These are phyloP conservation scores for Fonsecaea monophora DNA, from an alignment of 2,329 filamentous ascomycete genomes.

Conservation along the genomic window DNA sequence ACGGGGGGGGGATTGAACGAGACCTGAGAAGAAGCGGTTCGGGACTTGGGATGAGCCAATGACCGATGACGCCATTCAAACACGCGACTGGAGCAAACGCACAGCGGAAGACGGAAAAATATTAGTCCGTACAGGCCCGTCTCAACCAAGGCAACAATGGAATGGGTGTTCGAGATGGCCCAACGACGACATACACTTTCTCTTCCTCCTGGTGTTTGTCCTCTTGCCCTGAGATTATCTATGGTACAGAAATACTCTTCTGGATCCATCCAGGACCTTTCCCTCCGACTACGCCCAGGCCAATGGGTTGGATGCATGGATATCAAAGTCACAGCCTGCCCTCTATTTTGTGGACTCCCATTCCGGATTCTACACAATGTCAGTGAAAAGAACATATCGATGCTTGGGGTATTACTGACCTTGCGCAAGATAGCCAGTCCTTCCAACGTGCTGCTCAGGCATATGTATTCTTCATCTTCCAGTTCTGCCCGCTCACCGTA, in stretches of 20 bases:
- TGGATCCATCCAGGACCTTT: constrained; percentile 2
- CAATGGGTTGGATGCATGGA: neutral
- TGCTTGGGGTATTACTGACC: constrained; percentile 63
- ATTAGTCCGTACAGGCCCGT: neutral
- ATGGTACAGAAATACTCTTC: constrained; percentile 19
- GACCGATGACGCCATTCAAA: constrained; percentile 17
- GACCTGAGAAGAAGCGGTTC: constrained; percentile 7
- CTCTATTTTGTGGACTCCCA: constrained; percentile 51
- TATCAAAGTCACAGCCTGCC: neutral
- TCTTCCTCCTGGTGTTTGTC: neutral
- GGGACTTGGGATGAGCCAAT: constrained; percentile 14
- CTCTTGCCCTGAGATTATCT: constrained; percentile 12
- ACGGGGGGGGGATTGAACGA: neutral
- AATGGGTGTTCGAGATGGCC: neutral
- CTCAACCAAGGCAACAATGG: neutral
- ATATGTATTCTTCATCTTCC: constrained; percentile 96
- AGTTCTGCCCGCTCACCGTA: constrained; percentile 95
- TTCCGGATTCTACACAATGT: constrained; percentile 52
- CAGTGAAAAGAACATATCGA: constrained; percentile 34
- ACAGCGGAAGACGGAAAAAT: neutral
- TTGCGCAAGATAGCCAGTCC: constrained; percentile 95
- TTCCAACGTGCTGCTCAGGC: constrained; percentile 87
- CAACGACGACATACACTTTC: neutral
- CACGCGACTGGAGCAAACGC: neutral
- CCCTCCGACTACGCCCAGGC: neutral